Evolutionary conservation across 176 grass and related monocot genomes (phyloP).

Genomic region (Aegilops bicornis): DNA sequence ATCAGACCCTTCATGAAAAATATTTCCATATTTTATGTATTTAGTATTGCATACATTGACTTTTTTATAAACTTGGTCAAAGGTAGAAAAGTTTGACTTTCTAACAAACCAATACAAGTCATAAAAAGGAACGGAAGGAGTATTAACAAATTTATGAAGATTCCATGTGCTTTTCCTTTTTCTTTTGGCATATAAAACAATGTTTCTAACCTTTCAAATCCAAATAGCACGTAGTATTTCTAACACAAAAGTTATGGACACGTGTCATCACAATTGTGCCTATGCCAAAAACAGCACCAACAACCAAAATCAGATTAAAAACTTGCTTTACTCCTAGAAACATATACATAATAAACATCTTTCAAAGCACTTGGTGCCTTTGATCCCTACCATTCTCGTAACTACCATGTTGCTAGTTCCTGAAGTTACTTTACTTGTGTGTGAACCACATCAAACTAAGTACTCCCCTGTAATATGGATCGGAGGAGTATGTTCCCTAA

Average conservation of each 20-base stretch:
- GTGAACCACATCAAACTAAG: not conserved
- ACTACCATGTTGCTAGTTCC: not conserved
- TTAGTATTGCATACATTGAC: too few relatives aligned
- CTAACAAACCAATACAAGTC: too few relatives aligned
- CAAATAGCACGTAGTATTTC: not conserved
- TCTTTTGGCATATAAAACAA: not conserved
- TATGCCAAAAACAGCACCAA: not conserved
- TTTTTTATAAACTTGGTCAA: too few relatives aligned
- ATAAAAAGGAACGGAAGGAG: too few relatives aligned
- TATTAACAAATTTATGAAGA: not conserved
- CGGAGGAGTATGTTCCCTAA: not conserved
- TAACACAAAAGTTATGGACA: not conserved
- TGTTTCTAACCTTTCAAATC: not conserved
- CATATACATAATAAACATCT: not conserved
- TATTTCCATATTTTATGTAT: too few relatives aligned
- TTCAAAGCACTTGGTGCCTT: not conserved
- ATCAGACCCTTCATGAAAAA: too few relatives aligned
- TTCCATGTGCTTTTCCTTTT: not conserved
- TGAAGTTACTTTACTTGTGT: not conserved
- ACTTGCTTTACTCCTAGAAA: not conserved
- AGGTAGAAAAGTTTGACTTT: too few relatives aligned
- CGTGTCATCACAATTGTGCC: not conserved
- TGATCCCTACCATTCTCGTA: not conserved
- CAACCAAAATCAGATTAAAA: not conserved
- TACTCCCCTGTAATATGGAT: too few relatives aligned